Base-by-base conservation (phyloP, 139 green algal genomes). In the Axilococcus clingmanii region DNA sequence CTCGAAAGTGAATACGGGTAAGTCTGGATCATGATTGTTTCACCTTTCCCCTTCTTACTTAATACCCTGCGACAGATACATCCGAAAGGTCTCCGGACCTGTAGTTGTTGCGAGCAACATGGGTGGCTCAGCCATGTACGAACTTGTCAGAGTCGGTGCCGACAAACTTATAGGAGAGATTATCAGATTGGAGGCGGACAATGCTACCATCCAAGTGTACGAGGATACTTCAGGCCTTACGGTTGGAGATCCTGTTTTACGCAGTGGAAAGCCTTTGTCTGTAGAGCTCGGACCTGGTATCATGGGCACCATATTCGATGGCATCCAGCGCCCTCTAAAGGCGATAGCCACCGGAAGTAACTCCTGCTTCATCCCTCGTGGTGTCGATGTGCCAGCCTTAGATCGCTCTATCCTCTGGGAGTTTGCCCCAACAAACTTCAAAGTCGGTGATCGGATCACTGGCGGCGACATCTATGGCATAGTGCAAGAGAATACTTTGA, bases 91-190 rank as follows among this genome's bases (percentile, higher is more conserved):
- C 7, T 98, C 92, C 4, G 92, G 92, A 3, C 92, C 92, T 44
- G 92, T 97, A 48, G 92, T 99, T 11, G 75, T 99, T 40, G 92
- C 92, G 22, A 76, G 88, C 37, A 78, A 83, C 52, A 99, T 99
- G 89, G 65, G 63, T 45, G 91, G 91, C 12, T 73, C 83, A 20
- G 91, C 90, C 16, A 98, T 98, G 92, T 98, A 98, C 70, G 92
- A 99, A 80, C 81, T 99, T 22, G 88, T 99, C 17, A 83, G 92
- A 25, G 92, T 99, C 25, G 92, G 92, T 14, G 40, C 71, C 7
- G 83, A 95, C 53, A 77, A 86, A 24, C 80, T 99, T 37, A 98
- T 98, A 57, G 92, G 92, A 24, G 92, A 99, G 65, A 97, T 99
- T 67, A 99, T 99, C 73, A 82, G 92, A 24, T 71, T 99, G 31